Percentiles rank a stretch among this genome's conserved stretches.
Evolutionary conservation across 2,329 filamentous ascomycete genomes (phyloP).

Genomic region (Hypoxylon sp.): DNA sequence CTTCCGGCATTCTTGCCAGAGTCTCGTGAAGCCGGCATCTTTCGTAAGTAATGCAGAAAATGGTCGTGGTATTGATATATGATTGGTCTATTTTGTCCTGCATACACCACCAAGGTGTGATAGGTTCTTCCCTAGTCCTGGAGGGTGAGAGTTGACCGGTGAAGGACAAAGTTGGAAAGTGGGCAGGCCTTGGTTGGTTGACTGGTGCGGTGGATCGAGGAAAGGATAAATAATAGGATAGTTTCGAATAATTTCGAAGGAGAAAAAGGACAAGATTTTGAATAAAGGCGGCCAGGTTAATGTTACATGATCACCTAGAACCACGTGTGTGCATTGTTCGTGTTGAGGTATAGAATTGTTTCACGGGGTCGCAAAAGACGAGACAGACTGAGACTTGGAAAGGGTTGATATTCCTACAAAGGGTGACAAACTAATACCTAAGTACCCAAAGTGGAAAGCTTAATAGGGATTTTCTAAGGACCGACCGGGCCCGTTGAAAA

Average conservation of each 20-base stretch:
- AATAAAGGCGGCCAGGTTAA: constrained; percentile 4
- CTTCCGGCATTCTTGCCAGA: constrained; percentile 39
- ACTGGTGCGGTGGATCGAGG: neutral
- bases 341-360: constrained; percentile 9
- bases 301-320: constrained; percentile 18
- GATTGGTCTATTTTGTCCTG: constrained; percentile 12
- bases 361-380: constrained; percentile 16
- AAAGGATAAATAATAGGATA: constrained; percentile 12
- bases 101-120: constrained; percentile 16
- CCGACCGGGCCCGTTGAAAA: too few species aligned
- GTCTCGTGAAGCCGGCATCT: constrained; percentile 37
- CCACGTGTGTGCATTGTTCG: constrained; percentile 9
- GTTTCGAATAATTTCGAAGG: neutral
- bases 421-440: too few species aligned
- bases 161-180: constrained; percentile 14
- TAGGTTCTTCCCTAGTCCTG: constrained; percentile 1
- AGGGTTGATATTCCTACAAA: constrained; percentile 35
- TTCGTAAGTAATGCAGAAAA: constrained; percentile 8
- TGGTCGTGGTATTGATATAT: constrained; percentile 16
- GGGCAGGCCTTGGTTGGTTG: constrained; percentile 12
- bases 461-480: too few species aligned
- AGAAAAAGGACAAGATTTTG: constrained; percentile 1
- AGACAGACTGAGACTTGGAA: constrained; percentile 27
- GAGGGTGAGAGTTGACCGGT: constrained; percentile 7
- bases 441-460: too few species aligned